Percentiles rank a stretch among this genome's conserved stretches.
phyloP scores from a whole-genome alignment of 2,329 filamentous ascomycete species.

The Aspergillus uvarum region DNA sequence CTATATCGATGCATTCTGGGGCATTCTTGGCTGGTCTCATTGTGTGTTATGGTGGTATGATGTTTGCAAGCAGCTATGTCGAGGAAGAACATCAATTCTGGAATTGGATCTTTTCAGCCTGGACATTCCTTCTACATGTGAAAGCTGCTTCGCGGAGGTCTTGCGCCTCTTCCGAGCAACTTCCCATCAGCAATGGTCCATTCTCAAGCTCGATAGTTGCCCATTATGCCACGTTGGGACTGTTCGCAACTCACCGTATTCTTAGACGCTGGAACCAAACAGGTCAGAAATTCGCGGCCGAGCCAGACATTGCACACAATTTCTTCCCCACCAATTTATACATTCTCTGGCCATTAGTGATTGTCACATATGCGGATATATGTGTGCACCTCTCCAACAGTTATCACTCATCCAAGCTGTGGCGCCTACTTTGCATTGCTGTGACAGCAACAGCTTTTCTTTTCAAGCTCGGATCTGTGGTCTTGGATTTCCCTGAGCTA shows the following conservation, averaged over 20 bases:
- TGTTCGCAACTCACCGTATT: conserved; percentile 65
- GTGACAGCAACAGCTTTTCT: conserved; percentile 62
- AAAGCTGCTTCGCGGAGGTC: conserved; percentile 24
- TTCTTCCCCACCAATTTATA: conserved; percentile 65
- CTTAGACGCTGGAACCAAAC: conserved; percentile 90
- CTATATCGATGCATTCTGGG: conserved; percentile 27
- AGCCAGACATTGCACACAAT: conserved; percentile 75
- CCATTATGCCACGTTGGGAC: conserved; percentile 38
- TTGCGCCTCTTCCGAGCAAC: not conserved
- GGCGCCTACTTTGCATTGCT: conserved; percentile 36
- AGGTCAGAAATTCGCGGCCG: conserved; percentile 92
- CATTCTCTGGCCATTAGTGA: conserved; percentile 72
- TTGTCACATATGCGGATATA: conserved; percentile 66
- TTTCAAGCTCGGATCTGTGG: conserved; percentile 89
- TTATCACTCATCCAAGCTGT: conserved; percentile 27
- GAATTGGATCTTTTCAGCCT: conserved; percentile 74
- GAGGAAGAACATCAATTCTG: conserved; percentile 99
- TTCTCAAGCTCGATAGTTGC: not conserved
- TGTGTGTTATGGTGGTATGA: conserved; percentile 74
- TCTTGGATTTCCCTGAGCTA: conserved; percentile 83
- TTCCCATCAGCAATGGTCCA: not conserved
- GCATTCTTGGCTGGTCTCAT: conserved; percentile 53
- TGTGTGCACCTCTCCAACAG: conserved; percentile 44
- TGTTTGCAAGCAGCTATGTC: conserved; percentile 97
- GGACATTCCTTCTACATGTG: conserved; percentile 51